Base-by-base conservation (phyloP, 192 early-diverging fungal genomes). In the Pilaira anomala region DNA sequence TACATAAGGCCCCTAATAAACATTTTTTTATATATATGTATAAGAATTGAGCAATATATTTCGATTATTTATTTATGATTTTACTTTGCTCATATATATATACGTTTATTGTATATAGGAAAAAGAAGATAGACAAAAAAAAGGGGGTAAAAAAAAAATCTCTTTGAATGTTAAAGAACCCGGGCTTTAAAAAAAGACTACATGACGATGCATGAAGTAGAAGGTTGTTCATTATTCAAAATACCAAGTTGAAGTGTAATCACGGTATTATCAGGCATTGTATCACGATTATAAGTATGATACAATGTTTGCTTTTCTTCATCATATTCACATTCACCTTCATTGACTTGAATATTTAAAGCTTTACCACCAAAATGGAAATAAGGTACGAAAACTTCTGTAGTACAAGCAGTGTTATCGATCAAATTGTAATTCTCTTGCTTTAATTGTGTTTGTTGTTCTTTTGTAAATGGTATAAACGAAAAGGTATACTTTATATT, bases 291-390 rank as follows among this genome's bases (percentile, higher is more conserved):
- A 41, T 59, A 65, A 25, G 39, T 45, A 19, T 76, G 91, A 44
- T 84, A 85, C 33, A 93, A 67, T 12, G 85, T 90, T 61, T 93
- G 89, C 57, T 79, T 65, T 6, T 80, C 76, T 46, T 75, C 77
- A 42, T 89, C 73, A 63, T 91, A 91, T 44, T 77, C 71, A 83
- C 87, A 92, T 45, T 83, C 79, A 0, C 91, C 91, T 64, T 88
- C 86, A 4, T 81, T 81, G 3, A 85, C 85, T 26, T 63, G 53
- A 19, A 93, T 85, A 45, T 83, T 75, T 36, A 90, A 29, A 2
- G 41, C 16, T 11, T 61, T 57, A 1, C 69, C 60, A 7, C 76
- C 73, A 65, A 86, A 93, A 66, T 93, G 91, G 65, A 84, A 92
- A 26, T 68, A 74, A 3, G 91, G 91, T 9, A 93, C 72, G 72